Evolutionary conservation across 768 basidiomycete genomes (phyloP).

Genomic region (Saitozyma podzolica): DNA sequence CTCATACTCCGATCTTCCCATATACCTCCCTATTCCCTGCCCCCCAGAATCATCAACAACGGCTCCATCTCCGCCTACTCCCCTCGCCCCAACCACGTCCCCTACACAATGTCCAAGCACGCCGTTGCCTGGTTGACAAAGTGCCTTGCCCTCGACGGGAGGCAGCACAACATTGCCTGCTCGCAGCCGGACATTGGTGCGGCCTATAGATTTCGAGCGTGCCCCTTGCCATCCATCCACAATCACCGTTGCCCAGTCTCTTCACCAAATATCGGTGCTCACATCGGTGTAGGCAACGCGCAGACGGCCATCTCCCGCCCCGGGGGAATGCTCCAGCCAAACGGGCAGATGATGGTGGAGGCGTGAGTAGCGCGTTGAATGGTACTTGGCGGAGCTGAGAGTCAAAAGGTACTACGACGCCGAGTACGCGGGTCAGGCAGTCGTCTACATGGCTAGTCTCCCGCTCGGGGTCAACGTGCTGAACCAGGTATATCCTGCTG

Average conservation of each 20-base stretch:
- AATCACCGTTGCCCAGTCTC: slow-evolving; percentile 9
- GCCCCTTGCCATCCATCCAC: slow-evolving; percentile 2
- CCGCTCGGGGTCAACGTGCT: no score
- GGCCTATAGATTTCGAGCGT: neutral
- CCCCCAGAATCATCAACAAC: no score
- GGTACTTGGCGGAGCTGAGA: slow-evolving; percentile 1
- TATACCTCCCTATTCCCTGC: no score
- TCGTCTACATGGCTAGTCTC: no score
- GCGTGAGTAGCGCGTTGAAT: slow-evolving; percentile 1
- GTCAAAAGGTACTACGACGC: slow-evolving; percentile 54
- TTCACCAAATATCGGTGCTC: no score
- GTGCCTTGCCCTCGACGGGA: no score
- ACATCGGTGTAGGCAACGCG: no score
- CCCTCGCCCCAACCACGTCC: slow-evolving; percentile 41
- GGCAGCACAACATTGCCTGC: no score
- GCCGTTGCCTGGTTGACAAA: slow-evolving; percentile 70
- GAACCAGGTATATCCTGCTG: slow-evolving; percentile 46
- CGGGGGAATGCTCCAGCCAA: no score
- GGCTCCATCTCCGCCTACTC: no score
- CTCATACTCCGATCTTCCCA: no score
- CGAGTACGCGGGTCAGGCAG: slow-evolving; percentile 66
- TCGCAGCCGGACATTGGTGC: slow-evolving; percentile 77
- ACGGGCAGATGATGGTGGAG: slow-evolving; percentile 4
- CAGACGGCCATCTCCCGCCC: no score
- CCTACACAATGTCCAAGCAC: slow-evolving; percentile 77